Evolutionary conservation across 2,329 filamentous ascomycete genomes (phyloP), one percentile per base, ranked within the genome.

Genomic region (Botryotinia globosa): DNA sequence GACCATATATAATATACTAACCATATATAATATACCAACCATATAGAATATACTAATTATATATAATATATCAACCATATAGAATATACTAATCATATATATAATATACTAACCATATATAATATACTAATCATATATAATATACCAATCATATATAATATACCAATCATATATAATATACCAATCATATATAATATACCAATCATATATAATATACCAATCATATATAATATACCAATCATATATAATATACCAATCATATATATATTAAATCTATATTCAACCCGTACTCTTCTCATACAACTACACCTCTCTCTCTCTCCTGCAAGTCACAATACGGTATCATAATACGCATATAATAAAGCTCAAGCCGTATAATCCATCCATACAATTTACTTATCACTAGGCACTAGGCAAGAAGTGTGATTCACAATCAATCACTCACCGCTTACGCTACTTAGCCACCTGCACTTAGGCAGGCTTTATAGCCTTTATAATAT

Each of bases 371-470:
- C 25, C 48, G 45, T 51, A 25, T 8, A 42, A 20, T n/a, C 62
- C 39, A 29, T 32, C 62, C 42, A 29, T 32, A 12, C 29, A 5
- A 4, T 18, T 4, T 32, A 34, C 62, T 65, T 65, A 65, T 65
- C 63, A 7, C 44, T 64, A 45, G 61, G 39, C 29, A 32, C 44
- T 64, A 45, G 61, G 39, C 29, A 32, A 32, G n/a, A 29, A 62
- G 14, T 29, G 48, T 69, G 48, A 69, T 69, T 69, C 66, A 58
- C 58, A 64, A 67, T 29, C 44, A 71, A 25, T 25, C 63, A 14
- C 39, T 58, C 71, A 72, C 71, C 71, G 71, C 71, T 72, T 71
- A 65, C 56, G 71, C 64, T 56, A 72, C 45, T 37, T 54, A 67
- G 16, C 10, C 62, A 42, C n/a, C 32, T 59, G 32, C 62, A 42